These are phyloP conservation scores for Lagenidium sp. DNA, from an alignment of 352 stramenopile species.

Conservation along the genomic window DNA sequence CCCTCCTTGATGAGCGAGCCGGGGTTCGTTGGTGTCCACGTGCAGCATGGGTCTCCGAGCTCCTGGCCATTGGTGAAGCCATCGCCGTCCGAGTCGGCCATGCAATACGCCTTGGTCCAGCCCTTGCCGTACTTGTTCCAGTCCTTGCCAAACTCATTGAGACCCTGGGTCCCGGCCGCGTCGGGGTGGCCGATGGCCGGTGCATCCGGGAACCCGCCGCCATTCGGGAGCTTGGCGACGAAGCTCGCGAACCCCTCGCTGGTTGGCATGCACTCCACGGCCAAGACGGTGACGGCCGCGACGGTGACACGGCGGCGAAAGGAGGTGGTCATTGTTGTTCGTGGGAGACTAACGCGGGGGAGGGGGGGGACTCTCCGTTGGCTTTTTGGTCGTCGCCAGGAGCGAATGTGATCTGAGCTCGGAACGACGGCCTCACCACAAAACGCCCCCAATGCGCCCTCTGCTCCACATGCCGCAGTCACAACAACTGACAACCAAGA, in stretches of 20 bases:
- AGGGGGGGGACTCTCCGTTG: too few relatives aligned
- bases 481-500: too few relatives aligned
- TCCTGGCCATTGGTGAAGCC: slow-evolving; percentile 33
- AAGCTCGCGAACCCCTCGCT: slow-evolving; percentile 11
- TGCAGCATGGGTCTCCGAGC: slow-evolving; percentile 33
- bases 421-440: too few relatives aligned
- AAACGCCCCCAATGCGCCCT: too few relatives aligned
- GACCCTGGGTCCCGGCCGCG: slow-evolving; percentile 11
- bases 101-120: slow-evolving; percentile 26
- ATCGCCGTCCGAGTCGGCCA: slow-evolving; percentile 27
- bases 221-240: slow-evolving; percentile 20
- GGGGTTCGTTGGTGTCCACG: slow-evolving; percentile 27
- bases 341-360: too few relatives aligned
- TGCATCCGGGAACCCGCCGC: slow-evolving; percentile 10
- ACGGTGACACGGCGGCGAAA: too few relatives aligned
- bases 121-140: slow-evolving; percentile 18
- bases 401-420: too few relatives aligned
- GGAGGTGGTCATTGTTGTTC: too few relatives aligned
- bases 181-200: slow-evolving; percentile 25
- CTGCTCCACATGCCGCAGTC: too few relatives aligned
- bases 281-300: too few relatives aligned
- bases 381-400: too few relatives aligned
- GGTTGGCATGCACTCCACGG: too few relatives aligned
- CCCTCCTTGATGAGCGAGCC: slow-evolving; percentile 41
- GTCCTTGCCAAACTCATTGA: slow-evolving; percentile 28